Evolutionary conservation across 1,139 yeast species (phyloP), one percentile per base, ranked within the genome.

Genomic region (Zhuliangozyma parablackwelliae): DNA sequence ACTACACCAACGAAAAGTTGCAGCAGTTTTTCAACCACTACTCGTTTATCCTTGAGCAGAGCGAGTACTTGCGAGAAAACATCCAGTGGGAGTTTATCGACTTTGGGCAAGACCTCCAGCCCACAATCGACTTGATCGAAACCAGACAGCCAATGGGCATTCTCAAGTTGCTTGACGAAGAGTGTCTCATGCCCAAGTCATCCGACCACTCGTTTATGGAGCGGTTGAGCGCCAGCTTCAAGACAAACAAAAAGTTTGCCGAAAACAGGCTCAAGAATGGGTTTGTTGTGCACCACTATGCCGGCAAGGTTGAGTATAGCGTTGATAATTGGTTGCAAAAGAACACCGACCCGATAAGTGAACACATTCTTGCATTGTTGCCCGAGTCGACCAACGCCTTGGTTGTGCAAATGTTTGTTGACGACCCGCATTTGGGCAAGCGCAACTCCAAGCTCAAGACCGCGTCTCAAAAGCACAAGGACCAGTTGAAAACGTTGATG

Each of bases 21-120:
- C 98, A 94, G 60, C 98, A 94, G 58, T 92, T 89, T 54, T 94
- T 94, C 73, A 94, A 94, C 56, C 98, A 94, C 58, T 97, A 92
- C 59, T 90, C 95, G 78, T 94, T 94, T 65, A 95, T 90, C 10
- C 71, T 94, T 30, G 99, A 94, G 59, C 99, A 94, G 61, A 90
- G 90, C 54, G 98, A 94, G 61, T 94, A 94, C 53, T 65, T 90
- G 43, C 77, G 89, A 40, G 98, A 94, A 62, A 87, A 89, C 47
- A 92, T 94, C 40, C 90, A 87, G 47, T 94, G 99, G 99, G 84
- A 89, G 50, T 94, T 86, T 48, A 84, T 90, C 35, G 98, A 94
- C 58, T 94, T 89, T 61, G 98, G 98, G n/a, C 87, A 83, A 45
- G 97, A 94, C 57, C 68, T 92, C 38, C 96, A 92, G 57, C 95